Conservation (phyloP, 306 rosid species). For the Biancaea sappan region DNA sequence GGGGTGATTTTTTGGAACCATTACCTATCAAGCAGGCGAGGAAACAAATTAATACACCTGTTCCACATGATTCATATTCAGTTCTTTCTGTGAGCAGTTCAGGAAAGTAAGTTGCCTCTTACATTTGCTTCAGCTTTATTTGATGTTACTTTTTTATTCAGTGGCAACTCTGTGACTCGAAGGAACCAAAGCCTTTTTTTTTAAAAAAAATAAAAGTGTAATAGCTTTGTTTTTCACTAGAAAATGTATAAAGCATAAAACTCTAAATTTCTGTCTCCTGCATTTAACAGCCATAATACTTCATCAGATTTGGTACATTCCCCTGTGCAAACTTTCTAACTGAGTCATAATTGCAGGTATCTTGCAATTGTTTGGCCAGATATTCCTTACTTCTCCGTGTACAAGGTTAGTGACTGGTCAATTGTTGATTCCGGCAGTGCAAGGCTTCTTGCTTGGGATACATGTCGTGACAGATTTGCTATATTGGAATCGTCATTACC, state of each 20-base stretch:
- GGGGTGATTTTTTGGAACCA: conserved; percentile 80
- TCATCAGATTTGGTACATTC: background rate
- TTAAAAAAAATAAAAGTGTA: conserved; percentile 4
- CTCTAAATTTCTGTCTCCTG: conserved; percentile 9
- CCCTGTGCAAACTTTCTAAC: conserved; percentile 31
- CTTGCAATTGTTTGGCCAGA: conserved; percentile 96
- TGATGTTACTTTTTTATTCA: background rate
- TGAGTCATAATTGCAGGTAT: conserved; percentile 70
- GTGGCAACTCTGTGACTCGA: conserved; percentile 3
- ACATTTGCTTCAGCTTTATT: conserved; percentile 26
- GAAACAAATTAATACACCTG: conserved; percentile 94
- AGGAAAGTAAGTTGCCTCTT: conserved; percentile 83
- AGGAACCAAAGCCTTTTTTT: conserved; percentile 6
- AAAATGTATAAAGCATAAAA: conserved; percentile 3
- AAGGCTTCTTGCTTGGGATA: conserved; percentile 97
- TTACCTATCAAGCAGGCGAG: conserved; percentile 89
- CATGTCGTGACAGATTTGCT: conserved; percentile 96
- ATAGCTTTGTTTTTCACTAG: conserved; percentile 23
- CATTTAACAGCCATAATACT: background rate
- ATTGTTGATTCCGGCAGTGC: conserved; percentile 99
- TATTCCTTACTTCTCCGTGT: conserved; percentile 94
- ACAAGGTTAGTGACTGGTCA: conserved; percentile 97
- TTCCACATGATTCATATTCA: conserved; percentile 97
- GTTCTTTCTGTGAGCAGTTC: conserved; percentile 98
- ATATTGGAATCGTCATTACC: conserved; percentile 81